Base-by-base conservation (phyloP, 2,329 filamentous ascomycete species). In the Raffaelea ambrosiae region DNA sequence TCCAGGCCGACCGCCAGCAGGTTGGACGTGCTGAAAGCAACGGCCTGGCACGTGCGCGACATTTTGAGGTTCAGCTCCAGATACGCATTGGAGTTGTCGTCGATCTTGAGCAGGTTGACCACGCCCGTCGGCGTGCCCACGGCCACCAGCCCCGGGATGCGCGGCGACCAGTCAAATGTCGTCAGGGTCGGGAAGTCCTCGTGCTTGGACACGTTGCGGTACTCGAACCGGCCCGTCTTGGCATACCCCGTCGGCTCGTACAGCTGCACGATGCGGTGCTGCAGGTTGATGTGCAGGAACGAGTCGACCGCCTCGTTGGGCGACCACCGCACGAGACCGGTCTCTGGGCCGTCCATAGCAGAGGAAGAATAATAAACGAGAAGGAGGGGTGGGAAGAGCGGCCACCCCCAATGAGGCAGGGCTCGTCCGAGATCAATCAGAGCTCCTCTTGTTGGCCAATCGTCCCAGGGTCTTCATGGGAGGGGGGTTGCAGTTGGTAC, bases 1-100 rank as follows among this genome's bases (percentile, higher is more conserved):
- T 93, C 88, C 45, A 93, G 70, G 1, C 86, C 88, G 23, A 89
- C 86, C 10, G 87, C 88, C 45, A 94, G 69, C 48, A 86, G 72
- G 18, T 84, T 83, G 5, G 72, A 73, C 3, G 78, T 81, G 59
- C 82, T 91, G 66, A 93, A 89, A 3, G 86, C 83, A 38, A 93
- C 85, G 1, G 86, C 85, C 58, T 91, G 88, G 57, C 86, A 91
- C 40, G 84, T 84, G 40, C 88, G 77, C 47, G 85, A 79, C 61
- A 88, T 80, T 61, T 86, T 88, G 42, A 89, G 76, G 19, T 79
- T 78, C 51, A 89, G 79, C 44, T 84, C 79, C 43, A 79, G 61
- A 54, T 77, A 78, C 31, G 74, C 77, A 58, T 77, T 88, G 46
- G 74, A 83, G 54, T 79, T 77, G 55, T 86, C 81, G 58, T 88